phyloP scores from a whole-genome alignment of 257 asterid species.

The Nicotiana noctiflora region DNA sequence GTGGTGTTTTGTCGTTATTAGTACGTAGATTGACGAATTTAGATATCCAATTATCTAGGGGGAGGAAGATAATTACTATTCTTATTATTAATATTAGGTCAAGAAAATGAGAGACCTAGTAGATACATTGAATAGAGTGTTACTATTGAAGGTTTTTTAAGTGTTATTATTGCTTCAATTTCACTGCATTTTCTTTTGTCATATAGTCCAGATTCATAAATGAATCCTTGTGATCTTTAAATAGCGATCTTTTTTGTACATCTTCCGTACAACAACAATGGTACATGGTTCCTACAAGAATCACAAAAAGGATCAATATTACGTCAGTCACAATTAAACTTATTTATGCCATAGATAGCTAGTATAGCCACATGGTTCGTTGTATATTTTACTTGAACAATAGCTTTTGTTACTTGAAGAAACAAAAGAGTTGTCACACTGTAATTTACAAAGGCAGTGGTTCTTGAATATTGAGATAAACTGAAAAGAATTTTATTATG shows the following conservation, averaged over 20 bases:
- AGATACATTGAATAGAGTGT: slow-evolving; percentile 1
- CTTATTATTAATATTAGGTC: background rate
- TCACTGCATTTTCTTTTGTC: slow-evolving; percentile 28
- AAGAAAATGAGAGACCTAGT: background rate
- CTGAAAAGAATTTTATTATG: no score
- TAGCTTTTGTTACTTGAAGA: background rate
- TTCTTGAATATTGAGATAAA: no score
- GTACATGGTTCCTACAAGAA: background rate
- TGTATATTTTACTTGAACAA: background rate
- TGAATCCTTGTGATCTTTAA: slow-evolving; percentile 13
- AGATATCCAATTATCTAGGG: slow-evolving; percentile 21
- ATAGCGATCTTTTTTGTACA: slow-evolving; percentile 19
- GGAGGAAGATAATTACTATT: background rate
- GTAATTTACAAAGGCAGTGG: no score
- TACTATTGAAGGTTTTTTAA: background rate
- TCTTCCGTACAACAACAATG: slow-evolving; percentile 38
- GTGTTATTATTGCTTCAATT: background rate
- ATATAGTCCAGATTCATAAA: slow-evolving; percentile 34
- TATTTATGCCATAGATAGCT: background rate
- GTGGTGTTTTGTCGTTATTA: slow-evolving; percentile 36
- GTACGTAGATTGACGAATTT: slow-evolving; percentile 17
- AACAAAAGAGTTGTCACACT: no score
- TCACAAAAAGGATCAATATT: background rate
- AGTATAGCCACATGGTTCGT: background rate
- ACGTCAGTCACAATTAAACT: background rate